phyloP scores from a whole-genome alignment of 2,329 filamentous ascomycete genomes.

The Zymoseptoria pseudotritici region DNA sequence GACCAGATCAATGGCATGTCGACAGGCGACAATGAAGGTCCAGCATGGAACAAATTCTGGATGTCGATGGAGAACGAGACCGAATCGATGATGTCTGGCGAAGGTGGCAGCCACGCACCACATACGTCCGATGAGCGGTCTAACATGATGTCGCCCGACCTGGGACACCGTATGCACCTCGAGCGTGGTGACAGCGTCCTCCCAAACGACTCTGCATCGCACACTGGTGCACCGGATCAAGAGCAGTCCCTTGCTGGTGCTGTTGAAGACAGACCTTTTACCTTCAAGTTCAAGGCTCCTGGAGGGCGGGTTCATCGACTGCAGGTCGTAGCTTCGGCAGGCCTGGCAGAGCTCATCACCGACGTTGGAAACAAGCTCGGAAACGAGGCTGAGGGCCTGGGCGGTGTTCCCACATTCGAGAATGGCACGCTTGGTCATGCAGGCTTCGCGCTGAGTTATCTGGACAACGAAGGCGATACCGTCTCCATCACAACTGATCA shows the following conservation, averaged over 20 bases:
- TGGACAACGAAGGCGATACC: slow-evolving; percentile 94
- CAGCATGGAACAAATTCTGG: slow-evolving; percentile 99
- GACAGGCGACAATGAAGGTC: slow-evolving; percentile 80
- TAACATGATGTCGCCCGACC: slow-evolving; percentile 68
- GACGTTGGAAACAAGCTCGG: slow-evolving; percentile 81
- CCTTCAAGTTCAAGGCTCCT: slow-evolving; percentile 98
- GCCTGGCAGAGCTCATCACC: slow-evolving; percentile 69
- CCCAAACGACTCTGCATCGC: slow-evolving; percentile 90
- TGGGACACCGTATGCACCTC: slow-evolving; percentile 46
- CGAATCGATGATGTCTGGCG: slow-evolving; percentile 92
- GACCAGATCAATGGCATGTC: slow-evolving; percentile 93
- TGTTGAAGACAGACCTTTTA: slow-evolving; percentile 67
- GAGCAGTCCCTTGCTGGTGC: slow-evolving; percentile 57
- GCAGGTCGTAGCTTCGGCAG: slow-evolving; percentile 73
- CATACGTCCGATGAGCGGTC: slow-evolving; percentile 63
- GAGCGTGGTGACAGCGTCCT: slow-evolving; percentile 79
- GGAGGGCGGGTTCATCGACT: slow-evolving; percentile 89
- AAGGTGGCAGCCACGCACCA: slow-evolving; percentile 59
- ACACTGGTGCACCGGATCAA: slow-evolving; percentile 67
- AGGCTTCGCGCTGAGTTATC: slow-evolving; percentile 88
- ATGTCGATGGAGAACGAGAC: slow-evolving; percentile 89
- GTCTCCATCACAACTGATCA: slow-evolving; percentile 95
- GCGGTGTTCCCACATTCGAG: slow-evolving; percentile 68
- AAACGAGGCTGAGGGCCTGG: slow-evolving; percentile 71
- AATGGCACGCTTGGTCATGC: slow-evolving; percentile 68